Conservation (phyloP, 2,329 filamentous ascomycete species). For the Arthrobotrys sphaeroides region DNA sequence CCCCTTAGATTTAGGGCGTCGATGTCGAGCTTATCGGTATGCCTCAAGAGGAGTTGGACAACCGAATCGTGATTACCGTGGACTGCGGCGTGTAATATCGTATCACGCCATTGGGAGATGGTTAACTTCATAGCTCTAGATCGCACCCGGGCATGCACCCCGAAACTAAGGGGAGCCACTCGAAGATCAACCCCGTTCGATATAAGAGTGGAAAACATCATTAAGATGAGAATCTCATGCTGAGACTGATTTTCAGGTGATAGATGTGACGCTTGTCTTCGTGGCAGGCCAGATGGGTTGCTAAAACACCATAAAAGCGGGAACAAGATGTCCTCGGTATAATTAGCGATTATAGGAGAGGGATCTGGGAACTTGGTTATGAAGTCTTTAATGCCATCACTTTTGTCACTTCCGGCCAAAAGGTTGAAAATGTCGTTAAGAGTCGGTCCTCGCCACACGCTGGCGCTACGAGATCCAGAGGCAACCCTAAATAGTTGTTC, state of each 20-base stretch:
- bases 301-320: neutral
- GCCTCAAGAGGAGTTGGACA: neutral
- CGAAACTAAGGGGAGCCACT: neutral
- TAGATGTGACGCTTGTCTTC: neutral
- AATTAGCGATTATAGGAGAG: neutral
- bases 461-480: neutral
- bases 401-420: neutral
- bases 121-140: too few species aligned
- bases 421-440: too few species aligned
- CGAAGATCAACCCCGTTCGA: neutral
- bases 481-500: neutral
- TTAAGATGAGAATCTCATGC: neutral
- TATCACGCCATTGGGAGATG: neutral
- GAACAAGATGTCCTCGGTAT: neutral
- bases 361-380: neutral
- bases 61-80: neutral
- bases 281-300: neutral
- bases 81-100: neutral
- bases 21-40: neutral
- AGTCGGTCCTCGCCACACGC: neutral
- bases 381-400: neutral
- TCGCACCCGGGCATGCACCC: too few species aligned
- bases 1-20: neutral
- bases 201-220: neutral
- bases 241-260: neutral